A percentile compares a stretch with the other conserved stretches of the same genome.
These are phyloP conservation scores for Carallia pectinifolia DNA, from an alignment of 345 rosid genomes.

Conservation along the genomic window DNA sequence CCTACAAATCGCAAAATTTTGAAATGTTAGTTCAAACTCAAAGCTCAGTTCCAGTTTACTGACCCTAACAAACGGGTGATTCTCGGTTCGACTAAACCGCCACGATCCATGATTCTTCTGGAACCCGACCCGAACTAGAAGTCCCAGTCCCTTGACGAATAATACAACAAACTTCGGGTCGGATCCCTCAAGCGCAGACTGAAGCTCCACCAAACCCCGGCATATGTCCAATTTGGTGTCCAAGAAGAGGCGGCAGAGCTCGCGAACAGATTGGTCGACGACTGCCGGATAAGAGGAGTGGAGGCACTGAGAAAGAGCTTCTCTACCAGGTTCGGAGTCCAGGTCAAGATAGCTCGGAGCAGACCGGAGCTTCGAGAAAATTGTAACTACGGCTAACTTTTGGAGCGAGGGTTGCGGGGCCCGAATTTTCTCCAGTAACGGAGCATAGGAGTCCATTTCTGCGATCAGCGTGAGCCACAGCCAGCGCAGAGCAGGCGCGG, in stretches of 20 bases:
- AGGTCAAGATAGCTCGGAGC: conserved; percentile 47
- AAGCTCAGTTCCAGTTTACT: background rate
- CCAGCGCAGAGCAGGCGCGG: background rate
- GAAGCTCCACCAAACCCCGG: conserved; percentile 72
- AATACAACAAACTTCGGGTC: conserved; percentile 46
- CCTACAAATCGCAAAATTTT: too few species aligned
- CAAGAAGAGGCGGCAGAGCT: conserved; percentile 72
- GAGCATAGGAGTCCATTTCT: conserved; percentile 59
- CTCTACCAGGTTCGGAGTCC: conserved; percentile 60
- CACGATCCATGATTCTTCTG: conserved; percentile 44
- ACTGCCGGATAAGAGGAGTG: conserved; percentile 59
- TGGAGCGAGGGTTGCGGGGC: conserved; percentile 84
- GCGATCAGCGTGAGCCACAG: background rate
- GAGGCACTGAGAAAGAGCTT: conserved; percentile 69
- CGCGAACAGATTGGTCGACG: conserved; percentile 87
- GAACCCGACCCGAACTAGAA: conserved; percentile 56
- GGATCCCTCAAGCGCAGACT: conserved; percentile 80
- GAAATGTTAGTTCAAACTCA: background rate
- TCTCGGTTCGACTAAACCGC: conserved; percentile 49
- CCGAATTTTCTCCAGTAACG: conserved; percentile 66
- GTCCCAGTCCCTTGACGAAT: conserved; percentile 68
- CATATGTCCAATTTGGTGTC: conserved; percentile 54
- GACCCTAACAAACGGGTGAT: conserved; percentile 85
- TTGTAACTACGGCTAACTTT: conserved; percentile 63
- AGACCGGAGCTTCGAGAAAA: conserved; percentile 78